These are phyloP conservation scores for Chlamydomonas asymmetrica DNA, from an alignment of 139 green algal genomes.

Conservation along the genomic window DNA sequence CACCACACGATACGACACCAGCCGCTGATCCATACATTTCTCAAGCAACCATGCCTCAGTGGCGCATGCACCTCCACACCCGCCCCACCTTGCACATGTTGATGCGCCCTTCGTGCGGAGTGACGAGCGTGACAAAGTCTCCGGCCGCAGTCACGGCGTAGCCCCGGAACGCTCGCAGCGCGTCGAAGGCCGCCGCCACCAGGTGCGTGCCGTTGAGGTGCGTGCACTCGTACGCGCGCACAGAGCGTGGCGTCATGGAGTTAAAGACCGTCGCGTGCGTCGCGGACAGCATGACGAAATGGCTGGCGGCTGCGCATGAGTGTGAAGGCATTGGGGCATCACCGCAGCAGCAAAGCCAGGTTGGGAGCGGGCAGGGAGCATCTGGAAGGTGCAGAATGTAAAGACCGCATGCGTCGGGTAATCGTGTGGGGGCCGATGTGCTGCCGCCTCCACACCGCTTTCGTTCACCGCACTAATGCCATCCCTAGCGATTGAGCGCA, in stretches of 20 bases:
- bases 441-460: too few relatives aligned
- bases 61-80: constrained; percentile 49
- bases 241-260: constrained; percentile 13
- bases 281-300: constrained; percentile 18
- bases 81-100: constrained; percentile 30
- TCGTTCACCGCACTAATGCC: too few relatives aligned
- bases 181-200: constrained; percentile 46
- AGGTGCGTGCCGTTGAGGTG: constrained; percentile 38
- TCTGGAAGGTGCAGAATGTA: neutral
- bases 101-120: constrained; percentile 26
- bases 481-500: too few relatives aligned
- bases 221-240: constrained; percentile 9
- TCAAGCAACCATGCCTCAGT: constrained; percentile 53
- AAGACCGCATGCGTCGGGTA: too few relatives aligned
- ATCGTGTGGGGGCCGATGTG: too few relatives aligned
- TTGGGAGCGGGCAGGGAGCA: neutral
- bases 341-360: too few relatives aligned
- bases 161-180: constrained; percentile 15
- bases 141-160: constrained; percentile 34
- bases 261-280: constrained; percentile 13
- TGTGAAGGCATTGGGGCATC: neutral
- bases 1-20: too few relatives aligned
- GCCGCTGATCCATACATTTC: too few relatives aligned
- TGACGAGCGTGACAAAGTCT: constrained; percentile 35
- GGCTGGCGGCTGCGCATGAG: constrained; percentile 7